These are phyloP conservation scores for Emmonsiellopsis sp. DNA, from an alignment of 2,329 filamentous ascomycete species.

Conservation along the genomic window DNA sequence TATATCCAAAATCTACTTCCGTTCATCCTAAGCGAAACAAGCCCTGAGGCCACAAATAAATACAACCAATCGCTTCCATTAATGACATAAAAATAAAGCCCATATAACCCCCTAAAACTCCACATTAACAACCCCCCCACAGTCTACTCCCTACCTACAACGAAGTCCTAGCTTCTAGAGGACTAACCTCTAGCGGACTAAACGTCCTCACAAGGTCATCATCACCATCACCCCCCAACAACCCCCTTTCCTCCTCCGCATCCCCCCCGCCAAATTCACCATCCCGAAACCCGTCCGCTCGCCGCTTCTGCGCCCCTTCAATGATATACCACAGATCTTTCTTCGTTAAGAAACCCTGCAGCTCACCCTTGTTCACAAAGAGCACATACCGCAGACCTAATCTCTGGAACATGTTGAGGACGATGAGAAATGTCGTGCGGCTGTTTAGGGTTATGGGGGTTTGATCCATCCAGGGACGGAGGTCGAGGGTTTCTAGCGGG, in stretches of 20 bases:
- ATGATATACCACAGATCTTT: constrained; percentile 96
- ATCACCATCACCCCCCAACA: constrained; percentile 25
- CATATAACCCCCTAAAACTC: neutral
- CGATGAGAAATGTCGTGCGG: constrained; percentile 69
- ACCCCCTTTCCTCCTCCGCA: constrained; percentile 26
- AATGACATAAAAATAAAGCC: neutral
- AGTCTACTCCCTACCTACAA: constrained; percentile 1
- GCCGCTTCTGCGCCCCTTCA: constrained; percentile 57
- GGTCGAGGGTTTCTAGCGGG: constrained; percentile 67
- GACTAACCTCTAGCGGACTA: constrained; percentile 7
- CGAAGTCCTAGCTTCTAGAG: constrained; percentile 7
- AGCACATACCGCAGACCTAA: constrained; percentile 84
- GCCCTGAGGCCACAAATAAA: too few relatives aligned
- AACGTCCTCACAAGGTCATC: constrained; percentile 3
- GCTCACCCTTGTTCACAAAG: constrained; percentile 69
- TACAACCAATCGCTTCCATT: too few relatives aligned
- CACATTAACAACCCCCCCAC: neutral
- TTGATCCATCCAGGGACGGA: constrained; percentile 97
- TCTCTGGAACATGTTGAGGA: constrained; percentile 87
- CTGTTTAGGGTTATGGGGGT: constrained; percentile 85
- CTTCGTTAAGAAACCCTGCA: constrained; percentile 86
- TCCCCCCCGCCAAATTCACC: constrained; percentile 18
- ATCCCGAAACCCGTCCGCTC: constrained; percentile 21
- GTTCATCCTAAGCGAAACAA: too few relatives aligned
- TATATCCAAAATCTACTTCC: too few relatives aligned